These are phyloP conservation scores for Pseudomassariella vexata DNA, from an alignment of 2,329 filamentous ascomycete species.

Conservation along the genomic window DNA sequence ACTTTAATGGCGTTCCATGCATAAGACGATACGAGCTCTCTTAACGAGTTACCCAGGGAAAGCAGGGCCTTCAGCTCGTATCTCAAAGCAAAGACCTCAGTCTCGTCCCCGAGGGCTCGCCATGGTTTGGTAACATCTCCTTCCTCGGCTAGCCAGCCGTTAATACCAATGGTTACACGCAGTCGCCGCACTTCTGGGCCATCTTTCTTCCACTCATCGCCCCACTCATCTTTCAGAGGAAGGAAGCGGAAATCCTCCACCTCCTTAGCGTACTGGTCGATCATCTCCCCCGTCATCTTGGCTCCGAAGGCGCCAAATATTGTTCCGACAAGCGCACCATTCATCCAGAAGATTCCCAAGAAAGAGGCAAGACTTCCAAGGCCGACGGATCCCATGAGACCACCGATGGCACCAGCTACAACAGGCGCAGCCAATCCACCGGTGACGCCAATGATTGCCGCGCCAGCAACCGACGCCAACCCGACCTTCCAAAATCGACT, in stretches of 20 bases:
- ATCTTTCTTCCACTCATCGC: conserved; percentile 22
- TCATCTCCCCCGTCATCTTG: conserved; percentile 72
- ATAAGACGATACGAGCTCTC: conserved; percentile 64
- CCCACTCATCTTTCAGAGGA: conserved; percentile 53
- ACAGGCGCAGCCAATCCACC: conserved; percentile 86
- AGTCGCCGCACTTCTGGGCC: conserved; percentile 43
- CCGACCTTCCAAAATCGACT: conserved; percentile 85
- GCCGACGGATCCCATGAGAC: conserved; percentile 78
- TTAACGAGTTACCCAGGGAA: conserved; percentile 67
- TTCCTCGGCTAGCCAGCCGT: conserved; percentile 74
- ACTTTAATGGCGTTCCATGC: conserved; percentile 70
- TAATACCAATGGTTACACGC: conserved; percentile 78
- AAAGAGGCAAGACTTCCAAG: conserved; percentile 82
- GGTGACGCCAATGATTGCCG: conserved; percentile 84
- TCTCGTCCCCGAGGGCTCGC: conserved; percentile 63
- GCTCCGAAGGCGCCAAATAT: conserved; percentile 88
- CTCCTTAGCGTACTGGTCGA: conserved; percentile 81
- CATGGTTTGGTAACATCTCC: conserved; percentile 76
- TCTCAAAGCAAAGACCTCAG: conserved; percentile 77
- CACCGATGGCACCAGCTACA: conserved; percentile 79
- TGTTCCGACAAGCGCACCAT: conserved; percentile 76
- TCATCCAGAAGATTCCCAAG: conserved; percentile 79
- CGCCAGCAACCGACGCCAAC: conserved; percentile 80
- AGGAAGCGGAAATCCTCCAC: conserved; percentile 80
- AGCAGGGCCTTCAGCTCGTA: conserved; percentile 78